Evolutionary conservation across 805 yeast genomes (phyloP).

Genomic region (Saccharomyces paradoxus): DNA sequence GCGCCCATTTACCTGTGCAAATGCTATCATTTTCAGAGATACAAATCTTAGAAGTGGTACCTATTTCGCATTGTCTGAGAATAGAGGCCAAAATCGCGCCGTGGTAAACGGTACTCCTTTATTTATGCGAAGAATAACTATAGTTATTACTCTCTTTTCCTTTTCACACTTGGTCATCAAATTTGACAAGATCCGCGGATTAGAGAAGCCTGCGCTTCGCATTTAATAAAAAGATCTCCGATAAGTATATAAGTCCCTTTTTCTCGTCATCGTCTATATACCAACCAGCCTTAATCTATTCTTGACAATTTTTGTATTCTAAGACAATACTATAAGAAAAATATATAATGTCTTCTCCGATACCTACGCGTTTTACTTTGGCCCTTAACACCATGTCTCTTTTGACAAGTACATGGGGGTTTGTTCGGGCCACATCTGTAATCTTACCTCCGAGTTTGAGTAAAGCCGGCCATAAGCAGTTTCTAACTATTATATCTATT

Average conservation of each 20-base stretch:
- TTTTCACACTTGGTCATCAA: neutral
- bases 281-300: neutral
- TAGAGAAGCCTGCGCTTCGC: neutral
- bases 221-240: neutral
- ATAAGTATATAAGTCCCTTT: neutral
- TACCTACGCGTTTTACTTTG: conserved; percentile 10
- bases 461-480: conserved; percentile 62
- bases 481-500: conserved; percentile 60
- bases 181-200: neutral
- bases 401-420: conserved; percentile 22
- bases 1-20: neutral
- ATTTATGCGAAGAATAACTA: neutral
- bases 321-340: neutral
- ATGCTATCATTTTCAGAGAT: neutral
- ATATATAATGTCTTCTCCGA: neutral
- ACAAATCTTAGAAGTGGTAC: too few relatives aligned
- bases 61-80: too few relatives aligned
- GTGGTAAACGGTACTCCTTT: neutral
- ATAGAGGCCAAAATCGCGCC: neutral
- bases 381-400: conserved; percentile 16
- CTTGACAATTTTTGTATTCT: neutral
- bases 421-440: conserved; percentile 20
- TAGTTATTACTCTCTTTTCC: neutral
- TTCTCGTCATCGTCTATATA: neutral
- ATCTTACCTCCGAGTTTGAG: conserved; percentile 42